Evolutionary conservation across 2,329 filamentous ascomycete species (phyloP).

Genomic region (Dothideomycetidae sp.): DNA sequence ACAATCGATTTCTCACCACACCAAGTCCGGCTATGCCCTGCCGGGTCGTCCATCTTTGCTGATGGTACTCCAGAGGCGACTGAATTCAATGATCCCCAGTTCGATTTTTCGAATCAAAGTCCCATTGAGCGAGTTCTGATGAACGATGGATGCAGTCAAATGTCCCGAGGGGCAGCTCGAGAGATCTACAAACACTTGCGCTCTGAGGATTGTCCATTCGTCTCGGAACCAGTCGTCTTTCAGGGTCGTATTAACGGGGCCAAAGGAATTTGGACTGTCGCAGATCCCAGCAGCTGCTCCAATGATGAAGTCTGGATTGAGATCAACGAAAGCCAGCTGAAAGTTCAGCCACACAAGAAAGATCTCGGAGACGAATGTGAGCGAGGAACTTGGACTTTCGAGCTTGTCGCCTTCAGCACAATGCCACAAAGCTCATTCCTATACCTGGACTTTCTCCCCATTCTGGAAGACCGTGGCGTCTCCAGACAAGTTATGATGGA

Average conservation of each 20-base stretch:
- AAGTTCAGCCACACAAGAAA: conserved; percentile 43
- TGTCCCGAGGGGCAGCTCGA: conserved; percentile 46
- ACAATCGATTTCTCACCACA: conserved; percentile 24
- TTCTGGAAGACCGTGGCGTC: conserved; percentile 47
- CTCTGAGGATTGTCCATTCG: too few relatives aligned
- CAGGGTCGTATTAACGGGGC: conserved; percentile 59
- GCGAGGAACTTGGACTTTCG: conserved; percentile 46
- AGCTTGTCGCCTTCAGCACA: conserved; percentile 40
- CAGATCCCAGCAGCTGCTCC: conserved; percentile 32
- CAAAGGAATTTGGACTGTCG: conserved; percentile 62
- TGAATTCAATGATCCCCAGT: conserved; percentile 23
- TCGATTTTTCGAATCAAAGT: background rate
- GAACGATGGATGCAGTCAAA: conserved; percentile 45
- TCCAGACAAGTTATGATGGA: conserved; percentile 32
- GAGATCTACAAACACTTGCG: conserved; percentile 37
- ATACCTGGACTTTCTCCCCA: conserved; percentile 54
- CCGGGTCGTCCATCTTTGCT: conserved; percentile 20
- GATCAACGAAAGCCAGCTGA: conserved; percentile 50
- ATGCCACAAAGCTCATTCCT: conserved; percentile 40
- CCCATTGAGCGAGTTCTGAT: conserved; percentile 22
- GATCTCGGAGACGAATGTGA: conserved; percentile 31
- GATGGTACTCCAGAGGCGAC: conserved; percentile 23
- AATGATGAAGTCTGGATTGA: conserved; percentile 46
- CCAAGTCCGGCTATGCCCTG: conserved; percentile 21
- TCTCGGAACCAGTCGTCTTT: conserved; percentile 46